Base-by-base conservation (phyloP, 768 basidiomycete genomes). In the Phallus indusiatus region DNA sequence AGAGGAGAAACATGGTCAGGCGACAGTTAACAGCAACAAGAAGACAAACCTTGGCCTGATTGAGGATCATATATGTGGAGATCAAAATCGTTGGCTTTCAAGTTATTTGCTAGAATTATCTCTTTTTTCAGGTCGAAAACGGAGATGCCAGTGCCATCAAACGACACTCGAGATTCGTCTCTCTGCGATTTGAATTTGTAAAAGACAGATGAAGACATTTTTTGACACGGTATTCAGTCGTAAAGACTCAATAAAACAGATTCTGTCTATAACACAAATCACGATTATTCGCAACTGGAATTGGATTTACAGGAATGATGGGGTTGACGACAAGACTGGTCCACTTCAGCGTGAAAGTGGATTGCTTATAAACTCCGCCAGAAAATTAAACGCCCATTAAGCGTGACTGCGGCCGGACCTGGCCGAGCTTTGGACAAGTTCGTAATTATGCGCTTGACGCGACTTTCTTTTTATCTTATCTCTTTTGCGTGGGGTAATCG, bases 41-140 rank as follows among this genome's bases (percentile, higher is more conserved):
- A 50, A 20, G 11, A 58, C 73, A 58, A 67, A 95, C 96, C 96
- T 83, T 99, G 91, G 61, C 89, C 88, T 8, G 88, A 85, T 36
- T 86, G 83, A 51, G 83, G 75, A 68, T 97, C 94, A 70, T 84
- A 88, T 42, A 98, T 78, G 55, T 83, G 82, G 22, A 99, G 80
- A 74, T 99, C 96, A 77, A 98, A 97, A 70, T 99, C 96, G 69
- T 88, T 92, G 60, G 91, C 93, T 79, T 93, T 94, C 74, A 99
- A 84, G 71, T 88, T 93, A 70, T 97, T 97, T 70, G 89, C 89
- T 68, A 95, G 76, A 68, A 99, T 95, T 70, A 99, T 91, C 75
- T 98, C 96, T 78, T 87, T 90, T 77, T 99, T 99, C 73, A 99
- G 78, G 75, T 99, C 96, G 79, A 97, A 98, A 66, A 98, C 93